phyloP scores from a whole-genome alignment of 495 filamentous ascomycete species.

The Letharia columbiana region DNA sequence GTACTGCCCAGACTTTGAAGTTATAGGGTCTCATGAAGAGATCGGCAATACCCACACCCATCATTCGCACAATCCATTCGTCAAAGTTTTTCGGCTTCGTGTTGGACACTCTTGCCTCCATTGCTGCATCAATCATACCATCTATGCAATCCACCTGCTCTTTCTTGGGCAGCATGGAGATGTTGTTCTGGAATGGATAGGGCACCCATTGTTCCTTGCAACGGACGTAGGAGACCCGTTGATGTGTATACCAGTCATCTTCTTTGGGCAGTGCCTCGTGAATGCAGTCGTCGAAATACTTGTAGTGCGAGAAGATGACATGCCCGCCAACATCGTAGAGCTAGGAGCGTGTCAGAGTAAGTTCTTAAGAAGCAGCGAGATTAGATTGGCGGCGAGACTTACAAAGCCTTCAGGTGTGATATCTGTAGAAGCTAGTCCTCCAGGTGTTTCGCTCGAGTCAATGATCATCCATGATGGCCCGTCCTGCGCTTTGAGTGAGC shows the following conservation, averaged over 20 bases:
- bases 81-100: slow-evolving; percentile 94
- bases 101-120: slow-evolving; percentile 75
- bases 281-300: slow-evolving; percentile 99
- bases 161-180: slow-evolving; percentile 95
- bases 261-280: slow-evolving; percentile 89
- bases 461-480: slow-evolving; percentile 93
- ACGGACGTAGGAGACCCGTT: slow-evolving; percentile 97
- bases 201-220: slow-evolving; percentile 95
- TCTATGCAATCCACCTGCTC: slow-evolving; percentile 94
- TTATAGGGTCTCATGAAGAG: slow-evolving; percentile 99
- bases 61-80: slow-evolving; percentile 94
- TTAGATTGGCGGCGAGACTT: slow-evolving; percentile 37
- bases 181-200: slow-evolving; percentile 99
- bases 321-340: slow-evolving; percentile 99
- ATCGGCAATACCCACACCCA: slow-evolving; percentile 83
- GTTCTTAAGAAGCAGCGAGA: not conserved
- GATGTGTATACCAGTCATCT: slow-evolving; percentile 93
- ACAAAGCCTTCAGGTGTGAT: slow-evolving; percentile 95
- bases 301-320: slow-evolving; percentile 99
- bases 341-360: slow-evolving; percentile 37
- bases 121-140: slow-evolving; percentile 90
- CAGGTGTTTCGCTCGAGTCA: slow-evolving; percentile 85
- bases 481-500: slow-evolving; percentile 43
- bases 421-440: slow-evolving; percentile 95
- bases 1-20: slow-evolving; percentile 99